Evolutionary conservation across 257 asterid genomes (phyloP), one percentile per base, ranked within the genome.

Genomic region (Nicotiana obtusifolia): DNA sequence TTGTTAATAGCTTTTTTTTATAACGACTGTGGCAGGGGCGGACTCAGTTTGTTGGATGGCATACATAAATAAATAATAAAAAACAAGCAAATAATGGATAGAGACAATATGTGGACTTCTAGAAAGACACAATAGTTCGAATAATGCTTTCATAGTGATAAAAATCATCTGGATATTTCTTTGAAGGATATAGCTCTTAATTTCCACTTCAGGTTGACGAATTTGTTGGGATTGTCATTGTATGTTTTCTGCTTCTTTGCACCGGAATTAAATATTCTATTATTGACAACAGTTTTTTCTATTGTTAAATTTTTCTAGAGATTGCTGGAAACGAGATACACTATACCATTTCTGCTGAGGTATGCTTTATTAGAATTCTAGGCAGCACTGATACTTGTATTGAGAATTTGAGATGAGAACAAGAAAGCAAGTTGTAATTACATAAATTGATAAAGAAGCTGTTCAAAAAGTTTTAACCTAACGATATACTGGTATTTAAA

Each of bases 341-440:
- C 47, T 92, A 95, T 84, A 85, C 90, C 8, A 64, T 92, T 85
- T 83, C 90, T 81, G 92, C 94, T 56, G 98, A 93, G 98, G 99
- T 93, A 88, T 61, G 91, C 68, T 30, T 33, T 60, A 62, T 16
- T 52, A 52, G 47, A 8, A 41, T 41, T 41, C 0, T 41, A 8
- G 47, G 10, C 3, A 41, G 0, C 47, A 41, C 47, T 41, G 47
- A 15, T 69, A 31, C 57, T 11, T 69, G 20, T 13, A 22, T n/a
- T 37, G 5, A 30, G 33, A 30, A 30, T 30, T 30, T 30, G 33
- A 68, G 76, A 10, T 68, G 77, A 17, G 56, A 37, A 41, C 22
- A 35, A 69, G 57, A 69, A 68, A 69, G 57, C n/a, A 41, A 49
- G 6, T n/a, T 69, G 78, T 69, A 20, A 69, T 69, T n/a, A 69